Base-by-base conservation (phyloP, 1,139 yeast genomes). In the Debaryomyces udenii region DNA sequence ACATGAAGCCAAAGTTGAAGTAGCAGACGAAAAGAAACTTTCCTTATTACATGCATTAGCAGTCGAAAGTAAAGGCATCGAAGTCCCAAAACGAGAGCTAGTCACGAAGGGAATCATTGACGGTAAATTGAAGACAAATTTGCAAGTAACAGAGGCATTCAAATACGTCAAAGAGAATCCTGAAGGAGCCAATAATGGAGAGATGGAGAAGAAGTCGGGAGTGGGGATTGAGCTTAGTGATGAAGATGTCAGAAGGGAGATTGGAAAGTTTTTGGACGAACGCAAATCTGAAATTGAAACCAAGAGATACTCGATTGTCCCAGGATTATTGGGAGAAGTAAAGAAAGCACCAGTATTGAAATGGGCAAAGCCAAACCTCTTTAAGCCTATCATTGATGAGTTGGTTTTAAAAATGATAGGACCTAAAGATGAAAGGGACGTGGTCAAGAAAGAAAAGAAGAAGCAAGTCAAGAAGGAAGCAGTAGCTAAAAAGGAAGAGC, bases 401-500 rank as follows among this genome's bases (percentile, higher is more conserved):
- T 80, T 86, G 55, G 71, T 90, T 17, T 67, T 87, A 48, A 80
- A 69, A 35, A 64, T 83, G 20, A 68, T 90, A 41, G 99, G 99
- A 16, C 98, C 99, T 38, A 93, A 91, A 64, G 99, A 93, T 59
- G 99, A 91, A 59, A 81, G 99, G 48, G 99, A 93, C 61, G 74
- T 83, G 17, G 76, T 83, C 41, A 87, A 87, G 68, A 86, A 87
- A 71, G 88, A 83, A 58, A 84, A 86, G 72, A 82, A 81, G 59
- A 74, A 76, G 46, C 56, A 56, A 42, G 49, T 50, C 24, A 49
- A 52, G 15, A 55, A 53, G 11, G 53, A 48, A 3, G 57, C 56
- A 11, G 56, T 56, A 27, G 51, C 56, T 14, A 52, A 58, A 35
- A 59, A 60, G 23, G 51, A 51, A 6, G 60, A 57, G 9, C 66